These are phyloP conservation scores for Saccharomyces mikatae DNA, from an alignment of 805 yeast species.

Conservation along the genomic window DNA sequence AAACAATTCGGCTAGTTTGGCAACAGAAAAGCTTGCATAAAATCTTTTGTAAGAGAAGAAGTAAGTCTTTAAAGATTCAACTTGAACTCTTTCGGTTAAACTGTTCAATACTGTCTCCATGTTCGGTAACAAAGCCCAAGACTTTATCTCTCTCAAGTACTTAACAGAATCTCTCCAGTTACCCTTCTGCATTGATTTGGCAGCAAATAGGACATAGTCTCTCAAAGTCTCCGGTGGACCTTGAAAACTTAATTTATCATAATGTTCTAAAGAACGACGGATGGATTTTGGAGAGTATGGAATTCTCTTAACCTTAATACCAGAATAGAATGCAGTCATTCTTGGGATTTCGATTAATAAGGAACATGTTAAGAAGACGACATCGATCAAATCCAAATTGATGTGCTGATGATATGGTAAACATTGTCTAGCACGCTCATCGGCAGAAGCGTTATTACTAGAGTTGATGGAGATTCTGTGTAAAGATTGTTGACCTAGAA, in stretches of 20 bases:
- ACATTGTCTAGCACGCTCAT: slow-evolving; percentile 50
- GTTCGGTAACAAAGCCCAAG: slow-evolving; percentile 79
- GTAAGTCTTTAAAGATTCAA: slow-evolving; percentile 89
- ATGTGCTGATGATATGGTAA: slow-evolving; percentile 98
- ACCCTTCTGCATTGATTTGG: slow-evolving; percentile 78
- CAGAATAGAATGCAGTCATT: slow-evolving; percentile 60
- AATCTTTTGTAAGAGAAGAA: slow-evolving; percentile 74
- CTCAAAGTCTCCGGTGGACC: slow-evolving; percentile 97
- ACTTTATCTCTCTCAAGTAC: slow-evolving; percentile 48
- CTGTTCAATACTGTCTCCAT: slow-evolving; percentile 57
- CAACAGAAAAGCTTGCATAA: slow-evolving; percentile 65
- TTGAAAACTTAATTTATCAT: slow-evolving; percentile 87
- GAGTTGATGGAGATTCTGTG: slow-evolving; percentile 54
- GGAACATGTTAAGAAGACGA: slow-evolving; percentile 85
- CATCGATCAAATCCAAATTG: slow-evolving; percentile 88
- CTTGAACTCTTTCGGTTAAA: slow-evolving; percentile 72
- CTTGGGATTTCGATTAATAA: slow-evolving; percentile 86
- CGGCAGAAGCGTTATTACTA: slow-evolving; percentile 27
- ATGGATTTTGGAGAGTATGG: slow-evolving; percentile 65
- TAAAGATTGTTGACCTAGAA: slow-evolving; percentile 80
- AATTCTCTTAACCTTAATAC: slow-evolving; percentile 55
- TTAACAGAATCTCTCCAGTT: slow-evolving; percentile 78
- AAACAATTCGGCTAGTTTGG: slow-evolving; percentile 57
- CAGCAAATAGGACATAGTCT: slow-evolving; percentile 88
- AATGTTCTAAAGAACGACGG: slow-evolving; percentile 83